Conservation (phyloP, 352 stramenopile genomes). For the Globisporangium takayamanum region DNA sequence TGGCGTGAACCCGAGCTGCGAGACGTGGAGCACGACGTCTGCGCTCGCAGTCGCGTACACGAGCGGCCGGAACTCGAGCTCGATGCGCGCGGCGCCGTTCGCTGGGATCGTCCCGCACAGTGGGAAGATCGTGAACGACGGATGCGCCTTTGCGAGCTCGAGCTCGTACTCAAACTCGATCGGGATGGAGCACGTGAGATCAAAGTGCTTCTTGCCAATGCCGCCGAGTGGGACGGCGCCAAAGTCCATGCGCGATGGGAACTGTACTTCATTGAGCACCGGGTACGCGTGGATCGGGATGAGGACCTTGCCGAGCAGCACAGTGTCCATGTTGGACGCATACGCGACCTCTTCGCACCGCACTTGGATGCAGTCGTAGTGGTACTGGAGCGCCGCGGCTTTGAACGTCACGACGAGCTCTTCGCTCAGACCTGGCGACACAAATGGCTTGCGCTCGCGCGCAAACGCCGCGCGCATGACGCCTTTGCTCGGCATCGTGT, state of each 20-base stretch:
- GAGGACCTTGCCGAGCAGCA: conserved; percentile 34
- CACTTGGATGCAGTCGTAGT: conserved; percentile 86
- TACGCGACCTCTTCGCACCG: conserved; percentile 67
- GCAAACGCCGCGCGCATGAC: conserved; percentile 53
- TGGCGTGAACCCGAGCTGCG: conserved; percentile 71
- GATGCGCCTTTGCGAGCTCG: conserved; percentile 48
- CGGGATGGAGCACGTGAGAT: conserved; percentile 70
- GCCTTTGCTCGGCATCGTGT: conserved; percentile 39
- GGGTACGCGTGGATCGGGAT: conserved; percentile 87
- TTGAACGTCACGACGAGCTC: conserved; percentile 75
- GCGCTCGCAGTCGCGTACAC: conserved; percentile 53
- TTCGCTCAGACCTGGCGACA: conserved; percentile 71
- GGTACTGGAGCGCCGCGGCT: conserved; percentile 75
- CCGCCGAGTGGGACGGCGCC: conserved; percentile 49
- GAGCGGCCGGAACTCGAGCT: conserved; percentile 70
- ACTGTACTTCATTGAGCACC: conserved; percentile 69
- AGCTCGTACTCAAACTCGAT: conserved; percentile 88
- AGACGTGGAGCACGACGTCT: conserved; percentile 65
- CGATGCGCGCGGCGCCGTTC: conserved; percentile 52
- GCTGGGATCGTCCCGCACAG: conserved; percentile 62
- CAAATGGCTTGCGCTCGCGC: conserved; percentile 43
- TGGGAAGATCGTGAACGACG: conserved; percentile 74
- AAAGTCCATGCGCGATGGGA: conserved; percentile 81
- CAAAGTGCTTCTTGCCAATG: conserved; percentile 30
- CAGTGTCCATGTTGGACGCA: conserved; percentile 37